phyloP scores from a whole-genome alignment of 805 yeast genomes.

The Starmerella ratchasimensis region DNA sequence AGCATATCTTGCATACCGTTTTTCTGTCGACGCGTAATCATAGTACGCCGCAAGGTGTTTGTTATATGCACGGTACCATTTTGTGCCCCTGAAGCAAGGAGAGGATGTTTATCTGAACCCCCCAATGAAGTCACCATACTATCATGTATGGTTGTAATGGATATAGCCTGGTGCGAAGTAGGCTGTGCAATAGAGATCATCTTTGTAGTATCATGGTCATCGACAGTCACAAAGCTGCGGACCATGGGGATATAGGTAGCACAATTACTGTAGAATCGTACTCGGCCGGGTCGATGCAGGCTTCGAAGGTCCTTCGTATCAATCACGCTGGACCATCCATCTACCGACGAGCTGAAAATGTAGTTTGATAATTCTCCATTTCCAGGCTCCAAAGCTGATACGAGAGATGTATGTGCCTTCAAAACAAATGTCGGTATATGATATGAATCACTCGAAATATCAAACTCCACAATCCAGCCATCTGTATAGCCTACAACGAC shows the following conservation, averaged over 20 bases:
- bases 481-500: constrained; percentile 45
- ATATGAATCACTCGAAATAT: constrained; percentile 22
- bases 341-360: constrained; percentile 30
- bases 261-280: constrained; percentile 4
- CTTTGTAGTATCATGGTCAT: constrained; percentile 31
- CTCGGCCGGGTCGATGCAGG: constrained; percentile 6
- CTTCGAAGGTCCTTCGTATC: constrained; percentile 25
- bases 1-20: constrained; percentile 18
- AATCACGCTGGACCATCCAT: constrained; percentile 31
- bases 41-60: constrained; percentile 28
- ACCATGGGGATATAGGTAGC: constrained; percentile 20
- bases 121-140: constrained; percentile 32
- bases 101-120: constrained; percentile 35
- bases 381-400: constrained; percentile 28
- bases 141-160: constrained; percentile 30
- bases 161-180: constrained; percentile 21
- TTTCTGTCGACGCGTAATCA: constrained; percentile 20
- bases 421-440: constrained; percentile 28
- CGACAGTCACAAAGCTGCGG: constrained; percentile 30
- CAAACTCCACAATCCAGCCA: constrained; percentile 49
- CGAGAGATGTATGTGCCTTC: constrained; percentile 30
- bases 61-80: constrained; percentile 36
- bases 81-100: constrained; percentile 35
- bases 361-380: constrained; percentile 28
- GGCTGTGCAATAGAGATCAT: constrained; percentile 29